Evolutionary conservation across 805 yeast species (phyloP), one percentile per base, ranked within the genome.

Genomic region (Saccharomyces paradoxus): DNA sequence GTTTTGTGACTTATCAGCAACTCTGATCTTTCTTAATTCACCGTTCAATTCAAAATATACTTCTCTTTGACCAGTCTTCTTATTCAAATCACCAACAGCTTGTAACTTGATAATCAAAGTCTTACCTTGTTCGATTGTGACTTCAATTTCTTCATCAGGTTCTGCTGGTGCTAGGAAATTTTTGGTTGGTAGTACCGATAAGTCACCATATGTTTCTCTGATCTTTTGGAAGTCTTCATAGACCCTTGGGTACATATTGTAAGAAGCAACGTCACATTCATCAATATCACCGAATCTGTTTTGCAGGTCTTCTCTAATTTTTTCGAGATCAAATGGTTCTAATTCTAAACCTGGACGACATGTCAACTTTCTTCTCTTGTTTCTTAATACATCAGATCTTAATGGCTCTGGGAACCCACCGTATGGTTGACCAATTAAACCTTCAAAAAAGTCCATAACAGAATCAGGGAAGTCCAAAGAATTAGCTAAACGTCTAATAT

Each of bases 371-470:
- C 87, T 84, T 77, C 99, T 87, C 84, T 90, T 90, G 71, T 91
- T 95, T 66, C 84, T 83, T 68, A 94, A 82, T 59, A 94, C 81
- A 72, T 91, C 89, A 44, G 96, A 80, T 76, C 99, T 85, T 74
- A 94, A 79, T 44, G 99, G 99, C 76, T 94, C 99, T 56, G 99
- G 99, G 96, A 94, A 94, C 8, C 99, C 99, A 63, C 99, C 99
- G 71, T 89, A 89, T 68, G 99, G 99, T 62, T 94, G 94, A 71
- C 99, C 99, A 88, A 94, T 94, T 71, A 94, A 81, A 65, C 99
- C 99, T 78, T 94, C 96, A 81, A 94, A 90, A 82, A 94, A 94
- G 74, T 94, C 99, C 71, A 94, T 81, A 17, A 94, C 97, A 22
- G 98, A 92, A 69, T 87, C 97, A 59, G 99, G 99, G 96, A 94